phyloP scores from a whole-genome alignment of 148 eudicot species.

The Fagopyrum esculentum region DNA sequence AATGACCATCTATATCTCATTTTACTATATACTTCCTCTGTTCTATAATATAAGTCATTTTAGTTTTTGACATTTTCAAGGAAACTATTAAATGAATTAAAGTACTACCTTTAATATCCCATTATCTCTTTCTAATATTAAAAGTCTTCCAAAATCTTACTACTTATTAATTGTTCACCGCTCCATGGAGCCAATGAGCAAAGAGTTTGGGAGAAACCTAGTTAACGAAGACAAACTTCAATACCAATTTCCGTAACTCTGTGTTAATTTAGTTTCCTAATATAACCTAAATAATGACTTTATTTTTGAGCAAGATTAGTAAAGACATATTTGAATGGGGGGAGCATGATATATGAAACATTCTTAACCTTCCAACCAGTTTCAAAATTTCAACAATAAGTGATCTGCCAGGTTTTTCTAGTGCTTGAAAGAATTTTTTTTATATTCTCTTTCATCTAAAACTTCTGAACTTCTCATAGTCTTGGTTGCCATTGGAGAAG shows the following conservation, averaged over 20 bases:
- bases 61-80: neutral
- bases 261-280: too few relatives aligned
- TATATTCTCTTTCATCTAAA: neutral
- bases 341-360: neutral
- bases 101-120: too few relatives aligned
- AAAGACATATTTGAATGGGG: neutral
- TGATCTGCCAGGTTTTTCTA: constrained; percentile 8
- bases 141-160: too few relatives aligned
- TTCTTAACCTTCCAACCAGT: neutral
- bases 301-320: too few relatives aligned
- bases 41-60: neutral
- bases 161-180: too few relatives aligned
- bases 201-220: too few relatives aligned
- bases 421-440: neutral
- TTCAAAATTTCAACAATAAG: neutral
- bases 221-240: too few relatives aligned
- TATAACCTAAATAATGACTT: too few relatives aligned
- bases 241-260: too few relatives aligned
- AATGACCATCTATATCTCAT: neutral
- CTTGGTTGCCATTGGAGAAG: neutral
- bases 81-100: neutral
- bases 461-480: neutral
- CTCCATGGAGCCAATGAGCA: too few relatives aligned
- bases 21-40: neutral
- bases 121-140: too few relatives aligned